phyloP scores from a whole-genome alignment of 805 yeast species.

The Candida glaebosa region DNA sequence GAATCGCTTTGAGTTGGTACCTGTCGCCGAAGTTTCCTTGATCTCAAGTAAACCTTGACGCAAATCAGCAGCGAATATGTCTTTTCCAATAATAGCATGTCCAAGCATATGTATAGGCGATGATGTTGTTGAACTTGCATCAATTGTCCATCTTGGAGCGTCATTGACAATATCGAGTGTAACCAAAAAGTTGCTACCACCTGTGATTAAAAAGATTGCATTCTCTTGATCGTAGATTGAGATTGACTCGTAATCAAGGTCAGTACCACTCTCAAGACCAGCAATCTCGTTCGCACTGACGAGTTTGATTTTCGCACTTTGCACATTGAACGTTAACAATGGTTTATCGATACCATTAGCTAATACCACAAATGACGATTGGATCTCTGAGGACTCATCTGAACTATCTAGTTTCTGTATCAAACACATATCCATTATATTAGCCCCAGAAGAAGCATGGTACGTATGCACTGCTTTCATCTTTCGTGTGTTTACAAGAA shows the following conservation, averaged over 20 bases:
- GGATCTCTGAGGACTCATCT: slow-evolving; percentile 1
- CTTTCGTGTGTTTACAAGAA: slow-evolving; percentile 12
- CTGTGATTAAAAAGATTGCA: slow-evolving; percentile 14
- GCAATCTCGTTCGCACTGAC: slow-evolving; percentile 9
- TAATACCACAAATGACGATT: slow-evolving; percentile 14
- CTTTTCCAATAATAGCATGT: slow-evolving; percentile 1
- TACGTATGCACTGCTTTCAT: slow-evolving; percentile 12
- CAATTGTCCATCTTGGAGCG: slow-evolving; percentile 10
- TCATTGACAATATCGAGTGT: slow-evolving; percentile 2
- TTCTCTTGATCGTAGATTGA: slow-evolving; percentile 10
- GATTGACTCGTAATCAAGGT: slow-evolving; percentile 15
- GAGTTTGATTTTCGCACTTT: slow-evolving; percentile 10
- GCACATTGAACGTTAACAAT: slow-evolving; percentile 5
- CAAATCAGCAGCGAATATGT: slow-evolving; percentile 15
- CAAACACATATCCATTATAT: slow-evolving; percentile 17
- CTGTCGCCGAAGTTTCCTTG: background rate
- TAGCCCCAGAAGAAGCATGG: slow-evolving; percentile 10
- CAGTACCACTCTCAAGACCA: slow-evolving; percentile 7
- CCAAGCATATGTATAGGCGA: slow-evolving; percentile 11
- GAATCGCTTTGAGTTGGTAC: background rate
- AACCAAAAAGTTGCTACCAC: slow-evolving; percentile 13
- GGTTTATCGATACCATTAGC: slow-evolving; percentile 9
- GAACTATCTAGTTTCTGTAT: slow-evolving; percentile 4
- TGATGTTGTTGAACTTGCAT: slow-evolving; percentile 7
- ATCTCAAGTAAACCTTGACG: slow-evolving; percentile 14